Evolutionary conservation across 768 basidiomycete species (phyloP), one percentile per base, ranked within the genome.

Genomic region (Lactarius pseudohatsudake): DNA sequence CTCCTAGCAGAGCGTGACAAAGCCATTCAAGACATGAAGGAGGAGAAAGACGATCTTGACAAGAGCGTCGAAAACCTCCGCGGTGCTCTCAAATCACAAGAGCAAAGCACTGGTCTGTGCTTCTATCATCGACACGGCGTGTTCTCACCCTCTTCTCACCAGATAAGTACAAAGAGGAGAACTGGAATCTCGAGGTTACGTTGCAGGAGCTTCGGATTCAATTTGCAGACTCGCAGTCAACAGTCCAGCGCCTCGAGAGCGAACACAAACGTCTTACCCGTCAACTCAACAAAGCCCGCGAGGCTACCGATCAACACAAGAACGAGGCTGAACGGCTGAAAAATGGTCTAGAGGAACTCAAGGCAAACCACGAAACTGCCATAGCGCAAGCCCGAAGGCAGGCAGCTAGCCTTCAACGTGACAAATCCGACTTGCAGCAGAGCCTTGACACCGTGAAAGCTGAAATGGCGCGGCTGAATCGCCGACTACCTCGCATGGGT

Each of bases 101-200:
- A 97, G 77, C 85, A 89, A 75, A 89, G 81, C 66, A 82, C 91
- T 65, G 93, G 93, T 90, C 70, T 62, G 85, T 77, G 30, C 47
- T 50, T n/a, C 45, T 34, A 26, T 20, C 8, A 36, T n/a, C 47
- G 59, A 26, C n/a, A 32, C 11, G 55, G 13, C 58, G 3, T 40
- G 30, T 56, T 32, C 62, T 56, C 53, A 59, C 40, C 3, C 38
- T 22, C 2, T 38, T 53, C 16, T 41, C 41, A 16, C 54, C 30
- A 90, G 96, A 98, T 76, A 94, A 94, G 69, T 96, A 88, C 86
- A 94, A 94, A 78, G 96, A 98, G 78, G 94, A 96, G 78, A 98
- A 97, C 76, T 98, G 97, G 97, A 96, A 98, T 74, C 87, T 98
- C 64, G 96, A 98, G 79, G 94, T 98, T 58, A 85, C 85, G 18